Percentiles rank a stretch among this genome's conserved stretches.
phyloP scores from a whole-genome alignment of 805 yeast species.

The Candida alai region DNA sequence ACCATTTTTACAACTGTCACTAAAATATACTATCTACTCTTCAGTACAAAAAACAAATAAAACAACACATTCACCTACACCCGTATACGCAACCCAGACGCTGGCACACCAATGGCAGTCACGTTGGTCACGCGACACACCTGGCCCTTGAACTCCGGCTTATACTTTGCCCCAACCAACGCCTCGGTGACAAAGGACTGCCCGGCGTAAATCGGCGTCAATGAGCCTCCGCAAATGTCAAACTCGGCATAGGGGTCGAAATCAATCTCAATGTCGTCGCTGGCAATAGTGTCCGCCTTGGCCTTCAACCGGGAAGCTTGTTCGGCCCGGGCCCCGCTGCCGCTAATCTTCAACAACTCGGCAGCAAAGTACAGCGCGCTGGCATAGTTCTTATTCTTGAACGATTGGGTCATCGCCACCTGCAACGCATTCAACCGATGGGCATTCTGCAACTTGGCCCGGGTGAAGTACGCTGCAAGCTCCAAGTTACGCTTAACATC shows the following conservation, averaged over 20 bases:
- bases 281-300: conserved; percentile 73
- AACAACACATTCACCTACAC: conserved; percentile 14
- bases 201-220: conserved; percentile 85
- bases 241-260: conserved; percentile 91
- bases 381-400: conserved; percentile 82
- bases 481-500: conserved; percentile 85
- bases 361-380: conserved; percentile 87
- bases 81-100: conserved; percentile 75
- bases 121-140: conserved; percentile 72
- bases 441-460: conserved; percentile 72
- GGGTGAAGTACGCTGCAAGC: conserved; percentile 93
- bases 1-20: too few relatives aligned
- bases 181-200: conserved; percentile 69
- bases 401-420: conserved; percentile 92
- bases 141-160: conserved; percentile 70
- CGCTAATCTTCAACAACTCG: conserved; percentile 67
- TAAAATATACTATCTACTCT: too few relatives aligned
- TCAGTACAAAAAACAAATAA: too few relatives aligned
- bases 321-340: conserved; percentile 79
- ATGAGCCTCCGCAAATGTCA: conserved; percentile 82
- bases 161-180: conserved; percentile 85
- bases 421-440: conserved; percentile 87
- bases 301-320: conserved; percentile 81
- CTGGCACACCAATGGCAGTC: conserved; percentile 84
- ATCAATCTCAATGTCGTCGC: conserved; percentile 85